A percentile compares a stretch with the other conserved stretches of the same genome.
Conservation (phyloP, 176 grass and related monocot genomes). For the Bolboschoenus planiculmis region DNA sequence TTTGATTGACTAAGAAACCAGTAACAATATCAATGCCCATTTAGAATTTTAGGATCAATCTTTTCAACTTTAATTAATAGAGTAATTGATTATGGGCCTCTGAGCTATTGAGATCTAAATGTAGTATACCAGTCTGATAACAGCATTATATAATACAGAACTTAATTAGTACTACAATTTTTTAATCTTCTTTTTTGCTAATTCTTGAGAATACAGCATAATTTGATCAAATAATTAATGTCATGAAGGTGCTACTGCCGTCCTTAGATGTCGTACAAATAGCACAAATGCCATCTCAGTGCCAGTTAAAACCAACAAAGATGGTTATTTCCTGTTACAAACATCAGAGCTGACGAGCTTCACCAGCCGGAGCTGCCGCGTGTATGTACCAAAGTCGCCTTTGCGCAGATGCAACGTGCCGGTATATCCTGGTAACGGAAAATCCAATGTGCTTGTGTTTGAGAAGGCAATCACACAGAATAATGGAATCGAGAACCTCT, state of each 20-base stretch:
- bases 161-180: neutral
- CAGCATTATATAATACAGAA: neutral
- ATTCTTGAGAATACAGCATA: neutral
- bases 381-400: constrained; percentile 38
- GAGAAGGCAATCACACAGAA: constrained; percentile 28
- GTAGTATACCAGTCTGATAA: neutral
- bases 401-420: constrained; percentile 17
- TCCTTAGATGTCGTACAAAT: constrained; percentile 38
- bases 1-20: neutral
- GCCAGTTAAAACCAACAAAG: constrained; percentile 23
- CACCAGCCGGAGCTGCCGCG: constrained; percentile 40
- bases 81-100: neutral
- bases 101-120: neutral
- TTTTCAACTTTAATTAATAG: neutral
- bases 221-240: neutral
- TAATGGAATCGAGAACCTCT: constrained; percentile 32
- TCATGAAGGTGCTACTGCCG: constrained; percentile 30
- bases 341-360: constrained; percentile 42
- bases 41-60: neutral
- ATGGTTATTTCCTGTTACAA: constrained; percentile 54
- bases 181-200: too few species aligned
- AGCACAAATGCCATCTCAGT: constrained; percentile 23
- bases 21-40: neutral
- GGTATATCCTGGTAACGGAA: constrained; percentile 9
- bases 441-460: constrained; percentile 36